These are phyloP conservation scores for Parathielavia appendiculata DNA, from an alignment of 495 filamentous ascomycete genomes.

Conservation along the genomic window DNA sequence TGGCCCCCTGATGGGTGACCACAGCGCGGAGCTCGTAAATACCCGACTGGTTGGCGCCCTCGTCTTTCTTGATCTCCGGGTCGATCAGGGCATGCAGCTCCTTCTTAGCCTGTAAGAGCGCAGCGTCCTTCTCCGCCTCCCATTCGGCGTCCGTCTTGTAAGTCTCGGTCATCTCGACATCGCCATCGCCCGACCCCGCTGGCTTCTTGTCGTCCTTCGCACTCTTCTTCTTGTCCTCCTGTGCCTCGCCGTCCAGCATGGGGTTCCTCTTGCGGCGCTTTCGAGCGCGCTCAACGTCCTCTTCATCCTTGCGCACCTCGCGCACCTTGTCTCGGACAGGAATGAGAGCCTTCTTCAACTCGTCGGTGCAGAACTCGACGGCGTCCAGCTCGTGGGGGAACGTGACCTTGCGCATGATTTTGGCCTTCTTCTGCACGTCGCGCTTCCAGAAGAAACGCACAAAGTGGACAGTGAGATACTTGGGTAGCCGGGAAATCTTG, in stretches of 20 bases:
- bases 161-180: conserved; percentile 65
- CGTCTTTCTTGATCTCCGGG: conserved; percentile 64
- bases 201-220: conserved; percentile 34
- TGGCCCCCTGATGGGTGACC: conserved; percentile 95
- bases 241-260: conserved; percentile 22
- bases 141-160: conserved; percentile 93
- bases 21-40: conserved; percentile 92
- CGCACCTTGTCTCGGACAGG: conserved; percentile 92
- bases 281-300: conserved; percentile 78
- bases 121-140: conserved; percentile 72
- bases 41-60: conserved; percentile 82
- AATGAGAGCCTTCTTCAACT: conserved; percentile 73
- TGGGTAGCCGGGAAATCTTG: conserved; percentile 80
- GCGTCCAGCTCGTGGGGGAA: conserved; percentile 91
- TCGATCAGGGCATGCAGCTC: conserved; percentile 72
- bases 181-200: conserved; percentile 43
- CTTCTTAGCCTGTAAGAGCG: conserved; percentile 72
- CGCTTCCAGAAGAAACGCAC: conserved; percentile 98
- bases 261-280: conserved; percentile 80
- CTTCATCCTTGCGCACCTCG: conserved; percentile 89
- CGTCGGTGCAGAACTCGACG: conserved; percentile 91
- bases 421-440: conserved; percentile 92
- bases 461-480: conserved; percentile 94
- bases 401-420: conserved; percentile 98
- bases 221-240: conserved; percentile 28